Percentiles rank a stretch among this genome's conserved stretches.
Evolutionary conservation across 176 grass and related monocot genomes (phyloP).

Genomic region (Thinopyrum elongatum): DNA sequence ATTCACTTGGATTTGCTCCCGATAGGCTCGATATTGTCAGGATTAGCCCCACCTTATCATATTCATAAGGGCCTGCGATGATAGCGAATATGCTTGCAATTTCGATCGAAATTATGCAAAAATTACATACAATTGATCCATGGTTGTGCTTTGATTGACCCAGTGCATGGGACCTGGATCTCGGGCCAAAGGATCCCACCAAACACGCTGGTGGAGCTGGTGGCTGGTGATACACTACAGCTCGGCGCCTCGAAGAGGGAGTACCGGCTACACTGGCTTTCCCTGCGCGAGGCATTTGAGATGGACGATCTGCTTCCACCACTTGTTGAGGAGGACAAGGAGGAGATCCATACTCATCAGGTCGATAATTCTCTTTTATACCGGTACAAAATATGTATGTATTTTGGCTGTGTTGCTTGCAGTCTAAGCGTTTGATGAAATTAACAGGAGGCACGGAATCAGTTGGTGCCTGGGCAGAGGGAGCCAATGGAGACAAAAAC

Average conservation of each 20-base stretch:
- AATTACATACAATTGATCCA: neutral
- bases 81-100: neutral
- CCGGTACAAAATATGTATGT: neutral
- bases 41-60: neutral
- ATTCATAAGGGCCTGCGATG: neutral
- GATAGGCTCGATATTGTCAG: neutral
- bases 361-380: conserved; percentile 25
- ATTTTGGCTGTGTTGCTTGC: neutral
- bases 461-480: neutral
- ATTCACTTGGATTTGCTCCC: neutral
- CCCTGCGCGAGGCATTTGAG: conserved; percentile 58
- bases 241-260: conserved; percentile 74
- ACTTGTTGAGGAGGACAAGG: conserved; percentile 73
- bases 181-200: conserved; percentile 72
- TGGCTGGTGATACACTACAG: conserved; percentile 53
- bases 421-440: conserved; percentile 32
- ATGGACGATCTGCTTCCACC: conserved; percentile 66
- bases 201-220: conserved; percentile 50
- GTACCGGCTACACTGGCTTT: conserved; percentile 82
- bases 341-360: conserved; percentile 34
- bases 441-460: conserved; percentile 21
- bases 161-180: conserved; percentile 95
- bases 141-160: neutral
- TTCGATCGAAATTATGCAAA: neutral
- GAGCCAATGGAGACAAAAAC: neutral